Conservation (phyloP, 192 early-diverging fungal species). For the Glomus cerebriforme region DNA sequence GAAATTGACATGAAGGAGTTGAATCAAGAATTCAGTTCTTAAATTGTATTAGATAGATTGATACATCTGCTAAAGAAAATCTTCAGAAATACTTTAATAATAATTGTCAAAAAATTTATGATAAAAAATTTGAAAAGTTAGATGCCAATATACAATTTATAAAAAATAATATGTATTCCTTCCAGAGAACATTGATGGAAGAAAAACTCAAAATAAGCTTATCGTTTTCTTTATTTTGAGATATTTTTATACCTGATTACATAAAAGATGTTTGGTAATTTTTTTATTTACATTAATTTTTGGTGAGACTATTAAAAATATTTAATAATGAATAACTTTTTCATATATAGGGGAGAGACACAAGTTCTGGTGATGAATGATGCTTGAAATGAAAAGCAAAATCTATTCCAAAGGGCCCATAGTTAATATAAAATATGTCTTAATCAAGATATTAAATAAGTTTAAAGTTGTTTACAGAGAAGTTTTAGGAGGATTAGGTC, state of each 20-base stretch:
- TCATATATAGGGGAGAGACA: not conserved
- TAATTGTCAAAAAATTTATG: not conserved
- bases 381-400: not conserved
- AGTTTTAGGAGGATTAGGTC: not conserved
- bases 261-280: not conserved
- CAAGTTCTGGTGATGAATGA: not conserved
- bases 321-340: not conserved
- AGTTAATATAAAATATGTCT: not conserved
- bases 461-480: not conserved
- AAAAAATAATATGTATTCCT: not conserved
- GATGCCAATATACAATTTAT: constrained; percentile 4
- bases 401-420: not conserved
- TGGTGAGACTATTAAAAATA: not conserved
- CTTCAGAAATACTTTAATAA: not conserved
- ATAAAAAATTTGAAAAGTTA: not conserved
- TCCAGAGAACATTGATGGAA: not conserved
- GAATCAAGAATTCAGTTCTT: not conserved
- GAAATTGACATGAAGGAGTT: not conserved
- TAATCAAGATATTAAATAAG: not conserved
- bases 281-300: not conserved
- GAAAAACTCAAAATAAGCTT: not conserved
- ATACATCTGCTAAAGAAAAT: not conserved
- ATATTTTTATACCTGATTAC: not conserved
- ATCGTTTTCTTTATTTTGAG: not conserved
- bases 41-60: not conserved